Evolutionary conservation across 306 rosid genomes (phyloP).

Genomic region (Coriaria nepalensis): DNA sequence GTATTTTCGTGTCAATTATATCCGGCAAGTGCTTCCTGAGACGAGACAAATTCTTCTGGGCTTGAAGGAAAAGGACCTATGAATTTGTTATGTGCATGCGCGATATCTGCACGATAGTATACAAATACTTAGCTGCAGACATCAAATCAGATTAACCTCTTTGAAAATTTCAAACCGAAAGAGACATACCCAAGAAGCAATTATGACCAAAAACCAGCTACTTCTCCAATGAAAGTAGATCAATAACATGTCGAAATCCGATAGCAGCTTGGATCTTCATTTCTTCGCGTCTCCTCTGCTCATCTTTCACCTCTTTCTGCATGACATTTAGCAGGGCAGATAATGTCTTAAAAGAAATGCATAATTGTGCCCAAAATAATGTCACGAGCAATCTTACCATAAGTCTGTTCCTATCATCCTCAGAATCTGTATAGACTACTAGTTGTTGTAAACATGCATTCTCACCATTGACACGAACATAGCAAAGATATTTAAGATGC

Average conservation of each 20-base stretch:
- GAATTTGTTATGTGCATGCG: constrained; percentile 74
- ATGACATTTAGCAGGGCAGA: constrained; percentile 11
- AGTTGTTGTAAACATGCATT: constrained; percentile 35
- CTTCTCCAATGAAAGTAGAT: constrained; percentile 70
- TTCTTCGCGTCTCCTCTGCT: constrained; percentile 31
- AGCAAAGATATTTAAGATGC: constrained; percentile 60
- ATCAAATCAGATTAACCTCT: constrained; percentile 7
- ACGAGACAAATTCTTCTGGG: constrained; percentile 60
- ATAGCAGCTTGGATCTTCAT: constrained; percentile 56
- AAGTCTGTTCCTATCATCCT: constrained; percentile 53
- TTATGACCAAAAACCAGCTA: constrained; percentile 86
- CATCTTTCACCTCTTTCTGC: constrained; percentile 69
- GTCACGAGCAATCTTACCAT: constrained; percentile 32
- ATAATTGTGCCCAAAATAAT: neutral
- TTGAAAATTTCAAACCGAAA: constrained; percentile 3
- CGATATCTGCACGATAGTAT: constrained; percentile 53
- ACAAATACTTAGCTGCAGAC: constrained; percentile 15
- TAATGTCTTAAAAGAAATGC: neutral
- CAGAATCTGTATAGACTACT: constrained; percentile 55
- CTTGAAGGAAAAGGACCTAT: constrained; percentile 73
- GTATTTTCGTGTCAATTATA: constrained; percentile 74
- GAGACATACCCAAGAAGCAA: constrained; percentile 62
- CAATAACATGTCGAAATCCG: constrained; percentile 94
- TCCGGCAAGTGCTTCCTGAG: constrained; percentile 60
- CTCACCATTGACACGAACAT: constrained; percentile 33